Evolutionary conservation across 108 stramenopile species (phyloP), one percentile per base, ranked within the genome.

Genomic region (Mediolabrus comicus): DNA sequence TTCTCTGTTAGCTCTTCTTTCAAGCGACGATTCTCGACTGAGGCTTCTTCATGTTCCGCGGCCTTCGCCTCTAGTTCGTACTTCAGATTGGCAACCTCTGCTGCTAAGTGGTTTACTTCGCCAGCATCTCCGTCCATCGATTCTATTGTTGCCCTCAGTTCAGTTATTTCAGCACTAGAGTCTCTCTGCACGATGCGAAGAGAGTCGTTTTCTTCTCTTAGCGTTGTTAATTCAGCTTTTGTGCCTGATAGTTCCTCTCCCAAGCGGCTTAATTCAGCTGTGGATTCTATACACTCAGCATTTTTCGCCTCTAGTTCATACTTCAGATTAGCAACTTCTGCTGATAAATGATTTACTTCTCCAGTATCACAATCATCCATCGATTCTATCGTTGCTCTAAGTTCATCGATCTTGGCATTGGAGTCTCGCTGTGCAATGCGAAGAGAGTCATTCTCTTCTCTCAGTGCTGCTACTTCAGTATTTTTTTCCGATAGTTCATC

Each of bases 321-420:
- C 32, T 43, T 70, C 69, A 77, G 55, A 25, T 63, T 59, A n/a
- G 77, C 77, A 46, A 65, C 55, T 31, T 79, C 77, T 3, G 70
- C 66, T 3, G 65, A 59, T 16, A 79, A 65, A 52, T 60, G 67
- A 34, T 71, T 60, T 4, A 56, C 32, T 57, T 79, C 70, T 30
- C 57, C 60, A 34, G 65, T 54, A 4, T 3, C 41, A 14, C 32
- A 34, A 24, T 31, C 56, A 16, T 67, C 59, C 65, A 79, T 62
- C 29, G 53, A 67, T 39, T 79, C 77, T 3, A 71, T 41, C 6
- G 63, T 62, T 31, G 70, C 70, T 14, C 43, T 67, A 51, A 79
- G 60, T 52, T 79, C 70, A 5, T 27, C 34, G 41, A 71, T 29
- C 16, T 65, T 59, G 26, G 32, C 49, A n/a, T 67, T 63, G 17